These are phyloP conservation scores for Trichocomaceae sp. DNA, from an alignment of 2,329 filamentous ascomycete species.

Conservation along the genomic window DNA sequence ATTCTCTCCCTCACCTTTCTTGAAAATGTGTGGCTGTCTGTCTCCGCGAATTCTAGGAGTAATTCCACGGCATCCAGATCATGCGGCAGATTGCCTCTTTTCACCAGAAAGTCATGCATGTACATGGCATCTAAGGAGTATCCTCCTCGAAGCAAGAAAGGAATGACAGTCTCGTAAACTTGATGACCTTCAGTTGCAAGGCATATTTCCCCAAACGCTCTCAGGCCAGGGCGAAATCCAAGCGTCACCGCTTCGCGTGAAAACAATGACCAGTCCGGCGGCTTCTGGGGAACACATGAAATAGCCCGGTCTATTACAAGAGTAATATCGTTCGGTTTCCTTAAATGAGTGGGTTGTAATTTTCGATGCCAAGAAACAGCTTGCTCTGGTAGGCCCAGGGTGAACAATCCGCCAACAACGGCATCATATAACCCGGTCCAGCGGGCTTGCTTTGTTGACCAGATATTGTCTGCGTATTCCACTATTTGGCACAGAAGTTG, in stretches of 20 bases:
- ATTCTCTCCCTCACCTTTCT: constrained; percentile 5
- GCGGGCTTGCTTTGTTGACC: constrained; percentile 32
- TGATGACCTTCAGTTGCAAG: constrained; percentile 29
- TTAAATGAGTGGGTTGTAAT: constrained; percentile 30
- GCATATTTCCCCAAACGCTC: constrained; percentile 39
- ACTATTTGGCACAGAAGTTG: constrained; percentile 28
- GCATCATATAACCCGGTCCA: constrained; percentile 33
- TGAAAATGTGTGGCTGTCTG: constrained; percentile 24
- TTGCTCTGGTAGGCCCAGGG: constrained; percentile 23
- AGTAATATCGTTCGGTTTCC: constrained; percentile 24
- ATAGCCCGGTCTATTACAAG: constrained; percentile 25
- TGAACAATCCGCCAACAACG: constrained; percentile 32
- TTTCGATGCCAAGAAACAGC: constrained; percentile 33
- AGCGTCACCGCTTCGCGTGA: constrained; percentile 10
- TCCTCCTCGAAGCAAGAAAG: constrained; percentile 32
- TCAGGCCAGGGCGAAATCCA: constrained; percentile 21
- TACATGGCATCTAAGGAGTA: constrained; percentile 34
- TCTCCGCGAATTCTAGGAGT: constrained; percentile 34
- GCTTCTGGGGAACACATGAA: constrained; percentile 18
- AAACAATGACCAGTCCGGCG: constrained; percentile 16
- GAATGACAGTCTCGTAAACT: constrained; percentile 41
- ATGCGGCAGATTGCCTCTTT: constrained; percentile 37
- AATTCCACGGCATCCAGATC: constrained; percentile 33
- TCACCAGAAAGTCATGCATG: constrained; percentile 43
- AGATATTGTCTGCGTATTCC: constrained; percentile 36